phyloP scores from a whole-genome alignment of 2,329 filamentous ascomycete genomes.

The Calonectria pteridis region DNA sequence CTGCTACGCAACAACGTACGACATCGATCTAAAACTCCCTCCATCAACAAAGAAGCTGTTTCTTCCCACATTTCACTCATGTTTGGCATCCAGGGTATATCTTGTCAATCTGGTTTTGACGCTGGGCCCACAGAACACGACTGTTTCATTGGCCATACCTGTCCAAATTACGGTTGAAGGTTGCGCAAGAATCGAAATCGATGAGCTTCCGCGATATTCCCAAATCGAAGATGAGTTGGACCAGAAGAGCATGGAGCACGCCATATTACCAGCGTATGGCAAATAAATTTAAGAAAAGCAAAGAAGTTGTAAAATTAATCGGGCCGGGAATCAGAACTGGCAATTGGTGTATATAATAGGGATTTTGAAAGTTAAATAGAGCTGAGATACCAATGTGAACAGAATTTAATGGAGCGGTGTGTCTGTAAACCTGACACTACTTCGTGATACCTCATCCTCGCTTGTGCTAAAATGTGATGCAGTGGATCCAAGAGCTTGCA shows the following conservation, averaged over 20 bases:
- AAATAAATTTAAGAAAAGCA: background rate
- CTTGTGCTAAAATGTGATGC: background rate
- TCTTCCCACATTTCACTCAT: constrained; percentile 36
- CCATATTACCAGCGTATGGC: background rate
- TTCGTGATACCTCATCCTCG: background rate
- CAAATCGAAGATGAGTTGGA: background rate
- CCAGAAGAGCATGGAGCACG: background rate
- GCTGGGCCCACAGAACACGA: constrained; percentile 16
- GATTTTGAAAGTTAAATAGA: background rate
- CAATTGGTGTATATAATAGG: background rate
- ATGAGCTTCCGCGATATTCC: background rate
- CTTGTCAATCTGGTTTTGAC: constrained; percentile 24
- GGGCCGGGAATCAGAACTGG: background rate
- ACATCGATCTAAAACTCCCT: constrained; percentile 26
- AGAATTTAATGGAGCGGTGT: background rate
- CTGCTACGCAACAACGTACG: background rate
- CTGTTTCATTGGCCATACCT: constrained; percentile 26
- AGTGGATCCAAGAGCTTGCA: background rate
- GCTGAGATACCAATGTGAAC: background rate
- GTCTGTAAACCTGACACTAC: background rate
- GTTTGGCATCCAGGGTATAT: constrained; percentile 34
- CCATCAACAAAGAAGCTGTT: constrained; percentile 22
- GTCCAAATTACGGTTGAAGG: constrained; percentile 29
- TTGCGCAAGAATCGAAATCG: too few relatives aligned
- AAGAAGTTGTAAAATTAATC: background rate